phyloP scores from a whole-genome alignment of 1,284 basidiomycete species.

The Sporisorium scitamineum region DNA sequence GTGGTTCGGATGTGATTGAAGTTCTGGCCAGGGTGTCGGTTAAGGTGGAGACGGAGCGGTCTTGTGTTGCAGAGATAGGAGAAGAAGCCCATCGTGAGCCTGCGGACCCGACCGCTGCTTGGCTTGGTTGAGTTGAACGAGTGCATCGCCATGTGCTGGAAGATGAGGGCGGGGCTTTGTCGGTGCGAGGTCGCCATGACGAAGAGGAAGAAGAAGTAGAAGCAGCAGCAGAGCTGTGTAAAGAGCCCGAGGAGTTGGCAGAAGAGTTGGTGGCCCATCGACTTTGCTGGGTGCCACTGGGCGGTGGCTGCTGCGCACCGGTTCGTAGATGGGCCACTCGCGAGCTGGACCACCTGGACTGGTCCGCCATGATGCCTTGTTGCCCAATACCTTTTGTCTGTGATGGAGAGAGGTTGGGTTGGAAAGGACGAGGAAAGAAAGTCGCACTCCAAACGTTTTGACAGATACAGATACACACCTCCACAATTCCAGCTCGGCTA shows the following conservation, averaged over 20 bases:
- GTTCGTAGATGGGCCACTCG: slow-evolving; percentile 1
- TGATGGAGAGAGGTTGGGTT: not conserved
- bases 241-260: not conserved
- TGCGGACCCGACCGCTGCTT: slow-evolving; percentile 4
- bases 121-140: not conserved
- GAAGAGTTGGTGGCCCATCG: slow-evolving; percentile 25
- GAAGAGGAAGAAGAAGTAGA: too few species aligned
- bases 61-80: not conserved
- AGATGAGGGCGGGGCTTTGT: not conserved
- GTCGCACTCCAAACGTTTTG: too few species aligned
- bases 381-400: not conserved
- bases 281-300: slow-evolving; percentile 25
- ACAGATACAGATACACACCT: not conserved
- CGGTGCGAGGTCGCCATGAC: slow-evolving; percentile 19
- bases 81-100: slow-evolving; percentile 17
- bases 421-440: not conserved
- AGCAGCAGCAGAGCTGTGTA: not conserved
- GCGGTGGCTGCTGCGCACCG: slow-evolving; percentile 10
- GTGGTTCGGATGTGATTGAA: not conserved
- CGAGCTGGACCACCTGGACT: slow-evolving; percentile 30
- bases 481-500: too few species aligned
- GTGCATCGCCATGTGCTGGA: not conserved
- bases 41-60: not conserved
- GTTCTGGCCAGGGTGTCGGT: slow-evolving; percentile 1
- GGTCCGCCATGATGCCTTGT: slow-evolving; percentile 11